Conservation (phyloP, 1,139 yeast species). For the Blastobotrys serpentis region DNA sequence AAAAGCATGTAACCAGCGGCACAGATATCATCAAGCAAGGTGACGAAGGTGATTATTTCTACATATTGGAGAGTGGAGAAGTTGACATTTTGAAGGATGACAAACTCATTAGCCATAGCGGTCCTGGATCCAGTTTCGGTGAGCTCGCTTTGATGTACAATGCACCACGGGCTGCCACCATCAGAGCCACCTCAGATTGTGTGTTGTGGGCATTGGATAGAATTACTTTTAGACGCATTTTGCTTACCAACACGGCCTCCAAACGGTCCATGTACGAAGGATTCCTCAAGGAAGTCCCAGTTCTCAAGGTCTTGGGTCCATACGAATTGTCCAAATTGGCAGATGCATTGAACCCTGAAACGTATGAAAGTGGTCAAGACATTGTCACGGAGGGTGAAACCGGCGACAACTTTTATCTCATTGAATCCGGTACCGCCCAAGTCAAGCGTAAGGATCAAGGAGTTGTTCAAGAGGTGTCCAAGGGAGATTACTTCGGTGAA, state of each 20-base stretch:
- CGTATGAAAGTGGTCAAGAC: constrained; percentile 66
- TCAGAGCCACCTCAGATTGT: constrained; percentile 66
- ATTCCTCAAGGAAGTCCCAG: constrained; percentile 82
- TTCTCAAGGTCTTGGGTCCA: constrained; percentile 64
- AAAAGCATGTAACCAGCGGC: constrained; percentile 59
- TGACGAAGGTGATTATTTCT: constrained; percentile 94
- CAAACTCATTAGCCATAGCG: constrained; percentile 66
- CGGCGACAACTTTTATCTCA: constrained; percentile 88
- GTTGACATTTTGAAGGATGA: constrained; percentile 82
- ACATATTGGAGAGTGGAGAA: constrained; percentile 79
- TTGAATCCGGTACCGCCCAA: constrained; percentile 83
- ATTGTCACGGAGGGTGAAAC: constrained; percentile 86
- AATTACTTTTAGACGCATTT: constrained; percentile 84
- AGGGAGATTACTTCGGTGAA: constrained; percentile 96
- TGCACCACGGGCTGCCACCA: constrained; percentile 97
- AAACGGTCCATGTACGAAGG: constrained; percentile 89
- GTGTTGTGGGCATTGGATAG: constrained; percentile 93
- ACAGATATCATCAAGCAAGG: constrained; percentile 84
- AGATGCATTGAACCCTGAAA: constrained; percentile 84
- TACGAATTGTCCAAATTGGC: constrained; percentile 91
- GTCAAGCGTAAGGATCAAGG: constrained; percentile 64
- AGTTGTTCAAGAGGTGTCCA: constrained; percentile 56
- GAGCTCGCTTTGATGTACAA: constrained; percentile 97
- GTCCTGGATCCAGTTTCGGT: constrained; percentile 90
- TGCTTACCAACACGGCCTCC: constrained; percentile 85